Evolutionary conservation across 2,329 filamentous ascomycete species (phyloP).

Genomic region (Colletotrichum viniferum): DNA sequence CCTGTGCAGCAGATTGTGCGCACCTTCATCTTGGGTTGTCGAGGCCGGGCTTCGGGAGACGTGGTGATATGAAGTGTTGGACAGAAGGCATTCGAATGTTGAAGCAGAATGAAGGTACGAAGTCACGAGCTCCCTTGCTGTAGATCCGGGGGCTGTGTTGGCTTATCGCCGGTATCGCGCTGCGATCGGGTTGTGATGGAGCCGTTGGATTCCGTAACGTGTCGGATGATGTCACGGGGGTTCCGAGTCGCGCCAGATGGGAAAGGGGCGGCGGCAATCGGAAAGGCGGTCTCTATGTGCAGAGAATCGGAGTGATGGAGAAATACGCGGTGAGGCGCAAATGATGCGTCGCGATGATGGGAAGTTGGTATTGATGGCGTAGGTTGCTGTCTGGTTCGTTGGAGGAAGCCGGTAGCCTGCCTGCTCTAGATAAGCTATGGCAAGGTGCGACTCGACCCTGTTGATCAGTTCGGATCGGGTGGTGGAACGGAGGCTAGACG

Average conservation of each 20-base stretch:
- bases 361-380: background rate
- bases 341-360: background rate
- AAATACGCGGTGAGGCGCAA: background rate
- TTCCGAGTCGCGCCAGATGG: constrained; percentile 16
- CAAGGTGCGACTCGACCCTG: constrained; percentile 19
- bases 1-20: constrained; percentile 8
- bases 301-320: background rate
- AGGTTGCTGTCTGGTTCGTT: constrained; percentile 9
- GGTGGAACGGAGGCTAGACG: constrained; percentile 22
- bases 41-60: background rate
- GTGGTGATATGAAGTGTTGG: background rate
- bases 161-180: constrained; percentile 19
- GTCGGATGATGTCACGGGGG: constrained; percentile 22
- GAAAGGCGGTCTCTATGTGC: constrained; percentile 5
- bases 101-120: background rate
- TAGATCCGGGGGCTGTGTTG: background rate
- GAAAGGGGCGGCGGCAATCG: background rate
- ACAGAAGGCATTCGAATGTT: background rate
- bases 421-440: constrained; percentile 2
- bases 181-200: constrained; percentile 15
- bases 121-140: background rate
- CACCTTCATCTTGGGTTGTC: constrained; percentile 24
- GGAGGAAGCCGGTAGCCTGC: constrained; percentile 7
- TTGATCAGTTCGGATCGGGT: constrained; percentile 17
- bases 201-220: constrained; percentile 13